Percentiles rank a stretch among this genome's conserved stretches.
Conservation (phyloP, 495 filamentous ascomycete species). For the Penicillium ucsense region DNA sequence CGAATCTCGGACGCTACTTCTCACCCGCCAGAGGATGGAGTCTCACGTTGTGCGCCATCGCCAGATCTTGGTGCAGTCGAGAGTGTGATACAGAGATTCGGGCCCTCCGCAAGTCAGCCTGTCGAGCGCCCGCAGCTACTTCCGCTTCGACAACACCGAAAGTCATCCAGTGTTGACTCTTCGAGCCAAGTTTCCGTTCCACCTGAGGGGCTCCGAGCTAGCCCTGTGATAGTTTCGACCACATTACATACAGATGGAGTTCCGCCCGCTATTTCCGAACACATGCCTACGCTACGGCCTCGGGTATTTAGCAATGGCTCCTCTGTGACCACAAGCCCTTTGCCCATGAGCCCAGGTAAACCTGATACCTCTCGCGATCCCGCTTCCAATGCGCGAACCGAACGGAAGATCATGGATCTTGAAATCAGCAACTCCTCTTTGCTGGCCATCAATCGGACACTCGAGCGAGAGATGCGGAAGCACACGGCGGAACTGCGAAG, state of each 20-base stretch:
- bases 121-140: constrained; percentile 9
- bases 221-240: constrained; percentile 23
- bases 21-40: constrained; percentile 18
- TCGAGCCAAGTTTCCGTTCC: constrained; percentile 8
- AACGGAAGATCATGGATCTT: constrained; percentile 93
- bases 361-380: constrained; percentile 43
- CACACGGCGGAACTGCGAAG: constrained; percentile 82
- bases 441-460: constrained; percentile 88
- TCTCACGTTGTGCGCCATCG: not conserved
- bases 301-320: constrained; percentile 34
- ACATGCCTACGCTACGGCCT: constrained; percentile 26
- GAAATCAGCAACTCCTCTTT: constrained; percentile 96
- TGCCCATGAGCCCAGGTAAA: constrained; percentile 36
- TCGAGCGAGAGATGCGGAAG: constrained; percentile 85
- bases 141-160: constrained; percentile 20
- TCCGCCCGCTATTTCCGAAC: constrained; percentile 19
- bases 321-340: constrained; percentile 21
- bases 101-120: constrained; percentile 14
- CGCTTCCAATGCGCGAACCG: constrained; percentile 75
- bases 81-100: constrained; percentile 9
- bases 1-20: constrained; percentile 20
- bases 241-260: constrained; percentile 13
- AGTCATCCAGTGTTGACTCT: constrained; percentile 33
- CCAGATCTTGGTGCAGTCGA: constrained; percentile 8
- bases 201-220: constrained; percentile 24